Base-by-base conservation (phyloP, 371 early-diverging fungal genomes). In the Conidiobolus incongruus region DNA sequence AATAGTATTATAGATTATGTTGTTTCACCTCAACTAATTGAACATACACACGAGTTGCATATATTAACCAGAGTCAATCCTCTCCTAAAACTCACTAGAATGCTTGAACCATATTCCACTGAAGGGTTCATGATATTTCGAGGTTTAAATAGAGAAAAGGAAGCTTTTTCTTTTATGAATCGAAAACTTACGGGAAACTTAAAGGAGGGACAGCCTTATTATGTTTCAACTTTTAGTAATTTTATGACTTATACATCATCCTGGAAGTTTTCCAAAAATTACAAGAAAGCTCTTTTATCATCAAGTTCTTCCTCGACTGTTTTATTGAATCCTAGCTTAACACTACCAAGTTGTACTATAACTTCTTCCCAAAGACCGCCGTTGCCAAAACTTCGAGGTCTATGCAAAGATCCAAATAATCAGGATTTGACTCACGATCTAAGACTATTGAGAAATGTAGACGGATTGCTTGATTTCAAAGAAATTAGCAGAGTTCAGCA, bases 41-140 rank as follows among this genome's bases (percentile, higher is more conserved):
- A 42, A 20, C 20, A 12, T 12, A 42, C 43, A 5, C 43, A 42
- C n/a, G 43, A 42, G 33, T 22, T 42, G 7, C 43, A 42, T 8
- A 32, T 42, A 29, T 15, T 28, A 16, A 42, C 33, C 10, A 34
- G 4, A 28, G 5, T 11, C 0, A 28, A 42, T 22, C 19, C 12
- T 19, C 4, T 20, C 31, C 34, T 30, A 5, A 29, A 20, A 2
- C 20, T n/a, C 4, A 33, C 16, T 6, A 26, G 26, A 26, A 26
- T 26, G 26, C 26, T 26, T 4, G 43, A 42, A 12, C 31, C 43
- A 19, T 22, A 19, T 20, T 17, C 43, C 3, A 13, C 28, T 34
- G 43, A 42, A 33, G 43, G 43, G 3, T 42, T 28, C 16, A 8
- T 42, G 34, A 42, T 42, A n/a, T 42, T 42, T 23, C 43, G 43